Base-by-base conservation (phyloP, 192 early-diverging fungal species). In the Fimicolochytrium jonesii region DNA sequence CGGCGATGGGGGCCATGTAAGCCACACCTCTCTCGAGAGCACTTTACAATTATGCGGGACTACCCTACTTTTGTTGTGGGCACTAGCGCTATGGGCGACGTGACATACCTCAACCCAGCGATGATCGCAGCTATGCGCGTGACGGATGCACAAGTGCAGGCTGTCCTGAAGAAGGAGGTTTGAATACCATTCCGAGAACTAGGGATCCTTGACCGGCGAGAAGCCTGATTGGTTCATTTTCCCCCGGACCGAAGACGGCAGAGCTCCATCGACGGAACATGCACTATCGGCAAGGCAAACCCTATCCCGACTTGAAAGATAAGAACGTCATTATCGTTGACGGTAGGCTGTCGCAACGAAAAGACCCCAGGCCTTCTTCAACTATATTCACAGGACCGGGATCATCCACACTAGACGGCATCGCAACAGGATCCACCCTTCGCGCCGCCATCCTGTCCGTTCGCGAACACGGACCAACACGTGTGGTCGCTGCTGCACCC, bases 401-500 rank as follows among this genome's bases (percentile, higher is more conserved):
- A n/a, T n/a, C n/a, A n/a, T n/a, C n/a, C 43, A 11, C 20, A 15
- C 10, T 6, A 52, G 72, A 74, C 46, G 73, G 73, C 10, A 72
- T 75, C 44, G 73, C 73, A 23, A 75, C 73, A 4, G 75, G 75
- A 2, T 67, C 75, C 13, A 73, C 70, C 9, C 37, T 73, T 28
- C 61, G 48, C 11, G 66, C 67, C 7, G 70, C 70, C 5, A 37
- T 69, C 25, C 60, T 33, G n/a, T 61, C 75, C 18, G 53, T 70
- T 18, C 35, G 52, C 9, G 17, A 58, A n/a, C 47, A 68, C 63
- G 4, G n/a, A 1, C 68, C 73, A 6, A 18, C 17, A 13, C 22
- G 56, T 18, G 46, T 75, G 2, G 36, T 72, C 18, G 61, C 45
- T 6, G 75, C 64, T 0, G 66, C 59, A 13, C 75, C 70, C 0